Evolutionary conservation across 192 early-diverging fungal species (phyloP).

Genomic region (Backusella macrospora): DNA sequence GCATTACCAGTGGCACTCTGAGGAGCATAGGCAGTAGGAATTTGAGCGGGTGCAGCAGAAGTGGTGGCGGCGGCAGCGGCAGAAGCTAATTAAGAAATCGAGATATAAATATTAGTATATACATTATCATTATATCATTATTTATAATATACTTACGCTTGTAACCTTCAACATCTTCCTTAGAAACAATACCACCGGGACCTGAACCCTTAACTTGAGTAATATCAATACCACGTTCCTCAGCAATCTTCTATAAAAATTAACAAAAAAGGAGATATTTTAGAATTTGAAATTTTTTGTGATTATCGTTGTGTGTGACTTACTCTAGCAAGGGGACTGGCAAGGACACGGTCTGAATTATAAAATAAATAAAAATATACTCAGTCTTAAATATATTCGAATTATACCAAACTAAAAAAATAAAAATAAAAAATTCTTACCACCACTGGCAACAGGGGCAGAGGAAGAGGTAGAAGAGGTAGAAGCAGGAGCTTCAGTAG

Average conservation of each 20-base stretch:
- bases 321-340: constrained; percentile 39
- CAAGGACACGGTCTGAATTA: constrained; percentile 32
- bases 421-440: constrained; percentile 9
- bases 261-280: constrained; percentile 9
- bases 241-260: constrained; percentile 70
- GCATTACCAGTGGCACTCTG: constrained; percentile 50
- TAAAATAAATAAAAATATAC: not conserved
- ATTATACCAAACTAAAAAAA: not conserved
- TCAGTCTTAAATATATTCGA: not conserved
- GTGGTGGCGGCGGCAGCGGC: constrained; percentile 47
- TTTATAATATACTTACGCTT: constrained; percentile 40
- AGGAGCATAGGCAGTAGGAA: constrained; percentile 49
- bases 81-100: constrained; percentile 18
- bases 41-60: constrained; percentile 40
- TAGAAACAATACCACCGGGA: constrained; percentile 87
- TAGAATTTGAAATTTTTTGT: constrained; percentile 3
- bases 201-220: constrained; percentile 82
- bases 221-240: constrained; percentile 80
- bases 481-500: constrained; percentile 12
- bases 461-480: constrained; percentile 27
- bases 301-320: not conserved
- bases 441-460: constrained; percentile 38
- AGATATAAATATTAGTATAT: not conserved
- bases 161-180: constrained; percentile 85
- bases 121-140: not conserved